A percentile compares a stretch with the other conserved stretches of the same genome.
These are phyloP conservation scores for Grosmannia clavigera DNA, from an alignment of 2,329 filamentous ascomycete species.

Conservation along the genomic window DNA sequence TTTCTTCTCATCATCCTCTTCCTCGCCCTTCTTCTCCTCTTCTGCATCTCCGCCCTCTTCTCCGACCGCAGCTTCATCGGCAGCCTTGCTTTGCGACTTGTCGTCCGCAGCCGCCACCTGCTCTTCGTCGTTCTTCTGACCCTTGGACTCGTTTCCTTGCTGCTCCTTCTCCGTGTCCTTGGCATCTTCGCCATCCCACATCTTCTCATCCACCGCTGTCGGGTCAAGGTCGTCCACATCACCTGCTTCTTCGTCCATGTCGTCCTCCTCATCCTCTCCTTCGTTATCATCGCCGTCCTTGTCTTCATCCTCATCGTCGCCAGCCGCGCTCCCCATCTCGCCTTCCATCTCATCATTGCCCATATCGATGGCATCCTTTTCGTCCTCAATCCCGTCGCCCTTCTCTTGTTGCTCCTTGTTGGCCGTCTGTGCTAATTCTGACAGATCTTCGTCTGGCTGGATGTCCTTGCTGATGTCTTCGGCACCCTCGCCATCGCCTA, in stretches of 20 bases:
- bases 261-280: slow-evolving; percentile 48
- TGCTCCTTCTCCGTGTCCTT: slow-evolving; percentile 75
- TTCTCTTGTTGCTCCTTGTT: slow-evolving; percentile 52
- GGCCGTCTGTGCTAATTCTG: slow-evolving; percentile 78
- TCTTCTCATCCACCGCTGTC: slow-evolving; percentile 89
- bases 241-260: slow-evolving; percentile 81
- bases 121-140: slow-evolving; percentile 53
- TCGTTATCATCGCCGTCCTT: slow-evolving; percentile 46
- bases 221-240: slow-evolving; percentile 86
- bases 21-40: slow-evolving; percentile 43
- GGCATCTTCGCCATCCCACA: slow-evolving; percentile 87
- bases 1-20: slow-evolving; percentile 30
- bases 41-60: slow-evolving; percentile 42
- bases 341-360: slow-evolving; percentile 86
- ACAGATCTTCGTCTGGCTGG: slow-evolving; percentile 81
- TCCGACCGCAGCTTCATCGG: slow-evolving; percentile 45
- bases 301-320: slow-evolving; percentile 48
- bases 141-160: slow-evolving; percentile 59
- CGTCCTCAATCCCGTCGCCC: slow-evolving; percentile 57
- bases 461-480: slow-evolving; percentile 98
- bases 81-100: slow-evolving; percentile 49
- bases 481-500: slow-evolving; percentile 88
- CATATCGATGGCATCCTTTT: slow-evolving; percentile 84
- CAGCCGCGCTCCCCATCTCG: slow-evolving; percentile 56
- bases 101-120: slow-evolving; percentile 44